Conservation (phyloP, 2,329 filamentous ascomycete species). For the Phialemonium atrogriseum region DNA sequence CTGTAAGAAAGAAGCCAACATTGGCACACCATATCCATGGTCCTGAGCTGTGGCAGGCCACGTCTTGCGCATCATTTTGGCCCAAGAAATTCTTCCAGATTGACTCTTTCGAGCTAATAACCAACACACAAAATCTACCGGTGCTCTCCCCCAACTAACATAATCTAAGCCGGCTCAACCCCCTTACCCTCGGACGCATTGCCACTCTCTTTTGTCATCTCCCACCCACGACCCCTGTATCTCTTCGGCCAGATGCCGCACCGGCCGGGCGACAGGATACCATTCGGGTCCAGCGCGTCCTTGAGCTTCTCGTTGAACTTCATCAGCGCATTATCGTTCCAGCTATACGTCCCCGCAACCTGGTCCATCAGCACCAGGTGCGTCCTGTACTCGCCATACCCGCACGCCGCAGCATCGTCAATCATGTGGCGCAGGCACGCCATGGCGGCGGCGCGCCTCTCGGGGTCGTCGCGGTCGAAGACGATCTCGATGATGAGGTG, state of each 20-base stretch:
- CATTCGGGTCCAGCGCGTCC: conserved; percentile 31
- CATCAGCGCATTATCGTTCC: conserved; percentile 30
- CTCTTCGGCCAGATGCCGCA: conserved; percentile 23
- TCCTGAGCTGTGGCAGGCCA: no score
- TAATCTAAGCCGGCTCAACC: no score
- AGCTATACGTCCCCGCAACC: conserved; percentile 32
- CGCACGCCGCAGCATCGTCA: conserved; percentile 27
- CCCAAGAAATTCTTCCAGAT: no score
- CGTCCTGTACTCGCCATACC: conserved; percentile 35
- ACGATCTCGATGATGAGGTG: conserved; percentile 26
- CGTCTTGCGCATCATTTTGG: no score
- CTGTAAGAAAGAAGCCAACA: no score
- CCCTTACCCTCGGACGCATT: no score
- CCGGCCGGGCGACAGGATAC: conserved; percentile 22
- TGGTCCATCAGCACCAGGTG: conserved; percentile 36
- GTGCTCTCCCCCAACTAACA: no score
- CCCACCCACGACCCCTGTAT: conserved; percentile 21
- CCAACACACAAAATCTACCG: no score
- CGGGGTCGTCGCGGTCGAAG: conserved; percentile 18
- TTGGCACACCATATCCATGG: no score
- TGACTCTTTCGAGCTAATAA: no score
- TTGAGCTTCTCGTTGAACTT: conserved; percentile 32
- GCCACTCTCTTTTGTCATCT: no score
- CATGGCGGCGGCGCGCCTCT: conserved; percentile 15
- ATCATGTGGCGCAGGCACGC: conserved; percentile 21